Evolutionary conservation across 148 eudicot species (phyloP), one percentile per base, ranked within the genome.

Genomic region (Camellia japonica): DNA sequence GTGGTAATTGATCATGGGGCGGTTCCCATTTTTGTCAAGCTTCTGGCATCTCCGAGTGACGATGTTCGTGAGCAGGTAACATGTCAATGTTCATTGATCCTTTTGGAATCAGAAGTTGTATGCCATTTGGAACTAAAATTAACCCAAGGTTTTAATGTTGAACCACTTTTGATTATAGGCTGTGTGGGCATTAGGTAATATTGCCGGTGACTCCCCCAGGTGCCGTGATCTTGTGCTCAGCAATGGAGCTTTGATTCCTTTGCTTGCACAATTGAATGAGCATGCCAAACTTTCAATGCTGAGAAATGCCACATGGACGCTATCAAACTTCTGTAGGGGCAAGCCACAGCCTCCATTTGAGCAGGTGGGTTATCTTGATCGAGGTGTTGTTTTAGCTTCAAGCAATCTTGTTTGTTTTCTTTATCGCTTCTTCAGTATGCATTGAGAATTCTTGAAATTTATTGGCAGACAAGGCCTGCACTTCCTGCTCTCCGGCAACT

Each of bases 1-100:
- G 85, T 86, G 30, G 88, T 86, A 23, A 86, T 86, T 77, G 88
- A 86, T 77, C 83, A 82, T 73, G 88, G 88, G 58, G 88, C 85
- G 18, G 81, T 85, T 54, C 88, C 88, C 3, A 80, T 86, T 38
- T 86, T 86, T 68, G 82, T 86, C 11, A 82, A 82, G 61, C 88
- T 86, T 83, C 82, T 86, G 65, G 83, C 55, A 23, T 86, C 88
- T 73, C 79, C 80, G 42, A 82, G 82, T 77, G 88, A 83, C 71
- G 85, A 80, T 77, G 88, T 85, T 44, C 81, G 88, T 2, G 85
- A 85, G 78, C 88, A 85, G 85, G 85, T 86, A 78, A 19, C 60
- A 8, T 46, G 3, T 46, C 46, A 43, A 9, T 67, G 6, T 42
- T n/a, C 8, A 6, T 51, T 16, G n/a, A 44, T 47, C 10, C 71